phyloP scores from a whole-genome alignment of 2,329 filamentous ascomycete genomes.

The Colletotrichum truncatum region DNA sequence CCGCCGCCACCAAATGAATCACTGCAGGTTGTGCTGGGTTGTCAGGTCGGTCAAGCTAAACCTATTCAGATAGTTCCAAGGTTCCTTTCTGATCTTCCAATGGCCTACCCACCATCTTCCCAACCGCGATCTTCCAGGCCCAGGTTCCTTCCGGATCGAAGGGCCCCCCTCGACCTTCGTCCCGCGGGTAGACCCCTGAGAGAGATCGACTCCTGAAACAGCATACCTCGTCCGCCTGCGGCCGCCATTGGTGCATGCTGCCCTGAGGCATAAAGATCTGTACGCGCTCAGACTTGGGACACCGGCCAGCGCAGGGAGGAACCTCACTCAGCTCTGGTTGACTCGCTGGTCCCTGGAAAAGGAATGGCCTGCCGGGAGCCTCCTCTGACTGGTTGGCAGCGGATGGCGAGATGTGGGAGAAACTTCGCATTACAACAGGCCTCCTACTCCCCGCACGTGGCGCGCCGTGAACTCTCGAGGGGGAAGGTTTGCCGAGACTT shows the following conservation, averaged over 20 bases:
- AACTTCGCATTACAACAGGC: conserved; percentile 2
- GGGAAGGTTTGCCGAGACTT: conserved; percentile 29
- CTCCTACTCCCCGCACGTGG: conserved; percentile 23
- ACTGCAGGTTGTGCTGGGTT: conserved; percentile 3
- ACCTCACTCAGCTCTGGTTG: conserved; percentile 15
- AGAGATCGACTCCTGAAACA: conserved; percentile 34
- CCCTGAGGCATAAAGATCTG: conserved; percentile 31
- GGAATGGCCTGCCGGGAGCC: conserved; percentile 14
- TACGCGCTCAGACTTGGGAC: conserved; percentile 29
- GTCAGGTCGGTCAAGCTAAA: conserved; percentile 6
- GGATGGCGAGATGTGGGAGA: not conserved
- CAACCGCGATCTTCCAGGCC: conserved; percentile 22
- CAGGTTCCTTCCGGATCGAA: conserved; percentile 19
- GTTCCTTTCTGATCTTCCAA: conserved; percentile 14
- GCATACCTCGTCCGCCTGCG: conserved; percentile 23
- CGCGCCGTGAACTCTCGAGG: conserved; percentile 17
- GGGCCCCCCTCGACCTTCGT: conserved; percentile 13
- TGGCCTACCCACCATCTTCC: not conserved
- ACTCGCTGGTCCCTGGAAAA: conserved; percentile 27
- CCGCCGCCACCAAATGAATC: conserved; percentile 18
- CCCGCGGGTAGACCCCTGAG: conserved; percentile 27
- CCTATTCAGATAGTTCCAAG: conserved; percentile 13
- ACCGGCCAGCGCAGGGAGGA: conserved; percentile 21
- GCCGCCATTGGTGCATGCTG: conserved; percentile 23
- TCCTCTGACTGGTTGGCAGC: conserved; percentile 24